These are phyloP conservation scores for Pholiota molesta DNA, from an alignment of 768 basidiomycete genomes.

Conservation along the genomic window DNA sequence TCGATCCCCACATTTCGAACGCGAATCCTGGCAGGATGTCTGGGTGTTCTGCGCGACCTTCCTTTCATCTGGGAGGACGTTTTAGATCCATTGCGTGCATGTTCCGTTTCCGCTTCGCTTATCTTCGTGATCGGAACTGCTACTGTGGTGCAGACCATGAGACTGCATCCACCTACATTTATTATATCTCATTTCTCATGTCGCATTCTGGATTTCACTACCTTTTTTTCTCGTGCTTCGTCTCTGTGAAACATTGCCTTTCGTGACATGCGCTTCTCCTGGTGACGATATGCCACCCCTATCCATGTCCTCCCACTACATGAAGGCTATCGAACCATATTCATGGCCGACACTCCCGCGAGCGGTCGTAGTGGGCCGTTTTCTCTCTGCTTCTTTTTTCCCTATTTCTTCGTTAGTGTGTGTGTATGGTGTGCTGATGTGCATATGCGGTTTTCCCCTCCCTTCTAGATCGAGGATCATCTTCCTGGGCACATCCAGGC, in stretches of 20 bases:
- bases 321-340: background rate
- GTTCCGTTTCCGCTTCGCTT: background rate
- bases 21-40: too few species aligned
- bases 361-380: background rate
- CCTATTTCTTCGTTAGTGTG: background rate
- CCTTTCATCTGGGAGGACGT: too few species aligned
- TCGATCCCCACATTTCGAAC: too few species aligned
- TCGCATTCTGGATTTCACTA: background rate
- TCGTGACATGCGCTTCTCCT: background rate
- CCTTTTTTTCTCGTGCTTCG: background rate
- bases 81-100: too few species aligned
- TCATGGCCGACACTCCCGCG: background rate
- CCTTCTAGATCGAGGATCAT: constrained; percentile 21
- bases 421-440: background rate
- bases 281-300: background rate
- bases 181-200: background rate
- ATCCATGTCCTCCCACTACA: background rate
- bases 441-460: background rate
- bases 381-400: background rate
- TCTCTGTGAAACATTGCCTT: background rate
- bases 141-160: background rate
- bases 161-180: too few species aligned
- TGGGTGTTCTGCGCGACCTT: too few species aligned
- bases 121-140: background rate
- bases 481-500: constrained; percentile 81